These are phyloP conservation scores for Pyrus hybrid DNA, from an alignment of 331 rosid species.

Conservation along the genomic window DNA sequence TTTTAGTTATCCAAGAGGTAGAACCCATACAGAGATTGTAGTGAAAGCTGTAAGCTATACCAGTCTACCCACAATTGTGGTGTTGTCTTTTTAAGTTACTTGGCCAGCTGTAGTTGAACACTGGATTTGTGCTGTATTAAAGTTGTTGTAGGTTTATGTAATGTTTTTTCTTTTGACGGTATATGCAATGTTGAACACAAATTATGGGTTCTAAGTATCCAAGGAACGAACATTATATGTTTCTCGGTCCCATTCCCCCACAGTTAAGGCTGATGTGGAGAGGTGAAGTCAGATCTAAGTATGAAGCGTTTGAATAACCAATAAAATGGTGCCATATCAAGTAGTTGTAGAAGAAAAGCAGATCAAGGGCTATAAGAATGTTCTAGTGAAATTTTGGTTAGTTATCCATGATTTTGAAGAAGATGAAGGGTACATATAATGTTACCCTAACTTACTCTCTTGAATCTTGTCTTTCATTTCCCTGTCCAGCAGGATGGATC, in stretches of 20 bases:
- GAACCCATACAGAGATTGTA: neutral
- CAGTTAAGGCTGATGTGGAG: neutral
- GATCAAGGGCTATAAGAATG: neutral
- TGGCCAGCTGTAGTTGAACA: neutral
- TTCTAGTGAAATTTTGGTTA: no score
- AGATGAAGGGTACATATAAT: neutral
- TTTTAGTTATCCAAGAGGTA: neutral
- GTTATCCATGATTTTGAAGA: neutral
- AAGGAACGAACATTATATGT: neutral
- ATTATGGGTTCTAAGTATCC: neutral
- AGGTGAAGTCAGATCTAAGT: neutral
- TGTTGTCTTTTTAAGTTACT: neutral
- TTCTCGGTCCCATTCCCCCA: neutral
- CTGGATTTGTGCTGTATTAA: neutral
- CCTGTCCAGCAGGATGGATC: neutral
- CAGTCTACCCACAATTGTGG: neutral
- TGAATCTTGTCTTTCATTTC: neutral
- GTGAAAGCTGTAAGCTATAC: neutral
- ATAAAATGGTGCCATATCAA: neutral
- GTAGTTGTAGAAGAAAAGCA: neutral
- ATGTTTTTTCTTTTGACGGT: no score
- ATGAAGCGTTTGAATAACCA: neutral
- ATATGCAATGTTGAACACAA: neutral
- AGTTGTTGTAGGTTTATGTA: neutral
- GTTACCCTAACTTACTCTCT: neutral